Conservation (phyloP, 1,284 basidiomycete genomes). For the Ceraceosorus bombacis region DNA sequence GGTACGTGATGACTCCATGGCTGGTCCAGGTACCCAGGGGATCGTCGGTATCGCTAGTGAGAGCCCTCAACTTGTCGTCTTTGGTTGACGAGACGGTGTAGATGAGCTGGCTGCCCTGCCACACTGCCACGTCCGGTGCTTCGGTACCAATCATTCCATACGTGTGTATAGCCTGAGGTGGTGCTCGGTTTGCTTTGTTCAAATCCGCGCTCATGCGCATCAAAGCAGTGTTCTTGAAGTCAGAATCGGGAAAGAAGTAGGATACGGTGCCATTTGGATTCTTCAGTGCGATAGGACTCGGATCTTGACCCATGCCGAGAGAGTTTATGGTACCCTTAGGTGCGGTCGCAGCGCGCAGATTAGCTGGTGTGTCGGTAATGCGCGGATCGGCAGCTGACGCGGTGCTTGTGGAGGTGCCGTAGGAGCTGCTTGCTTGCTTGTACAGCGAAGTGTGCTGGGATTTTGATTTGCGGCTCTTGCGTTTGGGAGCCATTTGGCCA, state of each 20-base stretch:
- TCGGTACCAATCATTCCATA: conserved; percentile 15
- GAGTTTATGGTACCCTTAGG: too few relatives aligned
- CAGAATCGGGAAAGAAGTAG: not conserved
- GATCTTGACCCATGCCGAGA: too few relatives aligned
- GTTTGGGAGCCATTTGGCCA: too few relatives aligned
- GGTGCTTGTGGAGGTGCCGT: too few relatives aligned
- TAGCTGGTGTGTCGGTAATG: too few relatives aligned
- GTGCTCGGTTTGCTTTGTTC: not conserved
- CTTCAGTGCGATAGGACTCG: too few relatives aligned
- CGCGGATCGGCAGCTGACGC: too few relatives aligned
- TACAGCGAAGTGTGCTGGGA: too few relatives aligned
- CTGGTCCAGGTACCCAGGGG: conserved; percentile 16
- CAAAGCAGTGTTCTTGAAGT: not conserved
- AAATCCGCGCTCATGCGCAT: not conserved
- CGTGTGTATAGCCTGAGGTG: not conserved
- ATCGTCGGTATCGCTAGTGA: conserved; percentile 16
- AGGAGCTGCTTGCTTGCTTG: too few relatives aligned
- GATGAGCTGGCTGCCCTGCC: conserved; percentile 12
- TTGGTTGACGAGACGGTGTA: conserved; percentile 19
- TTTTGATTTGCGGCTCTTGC: too few relatives aligned
- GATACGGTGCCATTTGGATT: too few relatives aligned
- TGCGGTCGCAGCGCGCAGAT: too few relatives aligned
- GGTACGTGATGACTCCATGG: conserved; percentile 14
- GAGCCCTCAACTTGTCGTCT: conserved; percentile 20
- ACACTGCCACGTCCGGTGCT: conserved; percentile 18